phyloP scores from a whole-genome alignment of 148 eudicot genomes.

The Simmondsia chinensis region DNA sequence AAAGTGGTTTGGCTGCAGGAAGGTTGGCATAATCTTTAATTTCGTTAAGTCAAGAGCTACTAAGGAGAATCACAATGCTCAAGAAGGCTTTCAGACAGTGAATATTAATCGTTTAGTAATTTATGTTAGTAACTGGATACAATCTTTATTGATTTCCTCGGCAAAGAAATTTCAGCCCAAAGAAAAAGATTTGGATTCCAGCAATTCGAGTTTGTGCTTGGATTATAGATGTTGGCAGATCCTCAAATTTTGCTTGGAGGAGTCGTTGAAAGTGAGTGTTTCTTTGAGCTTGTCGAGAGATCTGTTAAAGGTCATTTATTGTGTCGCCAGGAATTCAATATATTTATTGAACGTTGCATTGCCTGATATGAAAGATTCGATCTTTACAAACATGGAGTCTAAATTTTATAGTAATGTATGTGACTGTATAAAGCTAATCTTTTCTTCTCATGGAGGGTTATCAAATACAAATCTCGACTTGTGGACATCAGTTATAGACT shows the following conservation, averaged over 20 bases:
- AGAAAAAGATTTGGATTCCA: slow-evolving; percentile 23
- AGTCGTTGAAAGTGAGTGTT: slow-evolving; percentile 30
- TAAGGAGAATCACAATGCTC: slow-evolving; percentile 19
- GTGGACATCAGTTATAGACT: slow-evolving; percentile 47
- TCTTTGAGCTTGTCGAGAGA: slow-evolving; percentile 51
- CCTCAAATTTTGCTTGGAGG: slow-evolving; percentile 70
- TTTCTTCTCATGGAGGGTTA: slow-evolving; percentile 51
- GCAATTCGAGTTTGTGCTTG: slow-evolving; percentile 35
- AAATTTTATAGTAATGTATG: slow-evolving; percentile 31
- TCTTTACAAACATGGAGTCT: slow-evolving; percentile 15
- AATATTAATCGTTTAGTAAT: slow-evolving; percentile 38
- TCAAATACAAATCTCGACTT: slow-evolving; percentile 63
- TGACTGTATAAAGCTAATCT: slow-evolving; percentile 46
- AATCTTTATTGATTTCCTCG: slow-evolving; percentile 55
- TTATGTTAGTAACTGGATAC: slow-evolving; percentile 59
- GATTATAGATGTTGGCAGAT: slow-evolving; percentile 83
- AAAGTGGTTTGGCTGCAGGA: slow-evolving; percentile 41
- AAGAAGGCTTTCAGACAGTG: slow-evolving; percentile 31
- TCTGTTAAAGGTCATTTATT: slow-evolving; percentile 56
- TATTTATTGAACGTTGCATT: slow-evolving; percentile 14
- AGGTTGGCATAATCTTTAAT: slow-evolving; percentile 51
- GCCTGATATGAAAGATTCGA: slow-evolving; percentile 6
- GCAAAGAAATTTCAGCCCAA: slow-evolving; percentile 46
- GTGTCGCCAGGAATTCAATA: slow-evolving; percentile 33
- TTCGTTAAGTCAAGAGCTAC: slow-evolving; percentile 37